A percentile compares a stretch with the other conserved stretches of the same genome.
Conservation (phyloP, 371 early-diverging fungal species). For the Dichotomocladium elegans region DNA sequence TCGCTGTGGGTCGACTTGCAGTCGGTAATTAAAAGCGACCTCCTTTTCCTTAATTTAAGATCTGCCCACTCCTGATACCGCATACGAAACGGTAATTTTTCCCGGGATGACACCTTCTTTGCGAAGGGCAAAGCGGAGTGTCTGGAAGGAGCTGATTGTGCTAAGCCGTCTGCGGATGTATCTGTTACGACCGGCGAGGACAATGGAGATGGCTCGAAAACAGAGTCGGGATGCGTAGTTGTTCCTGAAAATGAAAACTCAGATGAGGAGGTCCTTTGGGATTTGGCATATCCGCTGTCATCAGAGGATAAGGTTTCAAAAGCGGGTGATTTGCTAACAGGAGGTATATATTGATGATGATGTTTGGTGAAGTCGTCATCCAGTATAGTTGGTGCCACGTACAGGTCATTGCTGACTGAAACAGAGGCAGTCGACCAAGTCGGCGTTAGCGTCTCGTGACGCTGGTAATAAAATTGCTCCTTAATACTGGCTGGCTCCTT, state of each 20-base stretch:
- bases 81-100: slow-evolving; percentile 28
- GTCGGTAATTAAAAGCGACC: neutral
- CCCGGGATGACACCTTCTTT: slow-evolving; percentile 17
- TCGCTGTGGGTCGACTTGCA: neutral
- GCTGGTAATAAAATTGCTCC: neutral
- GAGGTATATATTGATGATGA: neutral
- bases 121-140: slow-evolving; percentile 11
- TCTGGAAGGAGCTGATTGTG: slow-evolving; percentile 7
- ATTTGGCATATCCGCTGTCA: slow-evolving; percentile 16
- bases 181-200: neutral
- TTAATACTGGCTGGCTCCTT: neutral
- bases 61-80: slow-evolving; percentile 37
- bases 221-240: slow-evolving; percentile 15
- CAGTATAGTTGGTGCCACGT: neutral
- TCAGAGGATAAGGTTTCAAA: slow-evolving; percentile 9
- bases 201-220: slow-evolving; percentile 13
- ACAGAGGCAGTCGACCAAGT: neutral
- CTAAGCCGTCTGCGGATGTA: neutral
- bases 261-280: neutral
- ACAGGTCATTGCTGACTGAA: neutral
- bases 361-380: neutral
- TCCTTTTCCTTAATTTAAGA: slow-evolving; percentile 6
- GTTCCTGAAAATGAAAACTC: neutral
- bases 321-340: neutral
- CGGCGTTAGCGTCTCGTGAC: neutral